A percentile compares a stretch with the other conserved stretches of the same genome.
These are phyloP conservation scores for Beauveria pseudobassiana DNA, from an alignment of 2,329 filamentous ascomycete genomes.

Conservation along the genomic window DNA sequence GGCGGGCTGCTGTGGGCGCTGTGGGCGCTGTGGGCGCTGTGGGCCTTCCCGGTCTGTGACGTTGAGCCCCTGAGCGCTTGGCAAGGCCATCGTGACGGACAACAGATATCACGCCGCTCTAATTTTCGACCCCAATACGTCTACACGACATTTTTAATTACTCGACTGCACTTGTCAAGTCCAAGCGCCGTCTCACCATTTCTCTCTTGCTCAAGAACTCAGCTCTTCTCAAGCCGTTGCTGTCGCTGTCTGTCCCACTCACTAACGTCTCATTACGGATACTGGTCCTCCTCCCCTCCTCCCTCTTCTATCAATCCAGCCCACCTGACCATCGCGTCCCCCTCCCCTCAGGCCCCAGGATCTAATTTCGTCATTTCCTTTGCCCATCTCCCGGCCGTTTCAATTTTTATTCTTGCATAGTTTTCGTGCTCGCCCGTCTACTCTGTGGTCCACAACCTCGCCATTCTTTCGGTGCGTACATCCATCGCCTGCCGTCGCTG, in stretches of 20 bases:
- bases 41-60: background rate
- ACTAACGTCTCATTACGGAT: background rate
- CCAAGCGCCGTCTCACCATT: no score
- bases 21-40: background rate
- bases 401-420: slow-evolving; percentile 5
- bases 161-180: no score
- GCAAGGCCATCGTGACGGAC: no score
- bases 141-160: no score
- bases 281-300: background rate
- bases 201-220: no score
- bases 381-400: slow-evolving; percentile 6
- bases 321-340: background rate
- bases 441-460: background rate
- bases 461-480: background rate
- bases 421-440: background rate
- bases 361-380: slow-evolving; percentile 12
- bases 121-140: background rate
- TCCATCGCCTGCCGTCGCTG: background rate
- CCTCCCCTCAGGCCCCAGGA: background rate
- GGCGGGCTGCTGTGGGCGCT: background rate
- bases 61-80: background rate
- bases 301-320: background rate
- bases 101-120: background rate
- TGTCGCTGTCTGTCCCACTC: background rate
- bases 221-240: no score